phyloP scores from a whole-genome alignment of 257 asterid genomes.

The Rhazya stricta region DNA sequence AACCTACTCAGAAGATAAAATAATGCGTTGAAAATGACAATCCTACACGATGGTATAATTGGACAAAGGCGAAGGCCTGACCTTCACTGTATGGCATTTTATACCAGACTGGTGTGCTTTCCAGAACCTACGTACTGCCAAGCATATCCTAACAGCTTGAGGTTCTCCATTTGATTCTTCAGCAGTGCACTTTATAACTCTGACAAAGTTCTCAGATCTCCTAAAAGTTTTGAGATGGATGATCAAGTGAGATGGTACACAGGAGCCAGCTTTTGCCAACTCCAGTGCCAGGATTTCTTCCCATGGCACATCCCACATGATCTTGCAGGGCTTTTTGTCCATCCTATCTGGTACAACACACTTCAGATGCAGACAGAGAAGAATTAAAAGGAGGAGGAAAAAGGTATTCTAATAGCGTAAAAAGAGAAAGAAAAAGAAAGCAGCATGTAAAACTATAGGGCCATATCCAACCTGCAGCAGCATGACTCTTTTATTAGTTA shows the following conservation, averaged over 20 bases:
- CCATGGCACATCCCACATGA: slow-evolving; percentile 98
- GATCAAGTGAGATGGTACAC: slow-evolving; percentile 71
- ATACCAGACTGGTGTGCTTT: slow-evolving; percentile 46
- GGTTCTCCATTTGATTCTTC: slow-evolving; percentile 69
- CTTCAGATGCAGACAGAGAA: slow-evolving; percentile 33
- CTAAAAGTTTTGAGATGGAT: slow-evolving; percentile 73
- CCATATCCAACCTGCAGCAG: slow-evolving; percentile 68
- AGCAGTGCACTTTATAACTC: slow-evolving; percentile 78
- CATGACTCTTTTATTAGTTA: slow-evolving; percentile 79
- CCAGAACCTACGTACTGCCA: slow-evolving; percentile 67
- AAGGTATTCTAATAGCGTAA: slow-evolving; percentile 8
- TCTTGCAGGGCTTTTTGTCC: slow-evolving; percentile 93
- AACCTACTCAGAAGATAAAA: slow-evolving; percentile 33
- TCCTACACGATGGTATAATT: slow-evolving; percentile 9
- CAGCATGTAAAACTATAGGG: slow-evolving; percentile 9
- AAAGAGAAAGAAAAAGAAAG: not conserved
- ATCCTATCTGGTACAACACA: slow-evolving; percentile 65
- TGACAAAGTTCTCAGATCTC: slow-evolving; percentile 83
- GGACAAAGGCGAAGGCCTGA: slow-evolving; percentile 18
- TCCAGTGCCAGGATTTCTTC: slow-evolving; percentile 82
- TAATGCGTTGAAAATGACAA: not conserved
- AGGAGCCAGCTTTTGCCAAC: slow-evolving; percentile 84
- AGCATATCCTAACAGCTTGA: slow-evolving; percentile 75
- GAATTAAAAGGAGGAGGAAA: slow-evolving; percentile 13
- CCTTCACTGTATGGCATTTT: slow-evolving; percentile 42